phyloP scores from a whole-genome alignment of 106 monocot species.

The Chionographis japonica region DNA sequence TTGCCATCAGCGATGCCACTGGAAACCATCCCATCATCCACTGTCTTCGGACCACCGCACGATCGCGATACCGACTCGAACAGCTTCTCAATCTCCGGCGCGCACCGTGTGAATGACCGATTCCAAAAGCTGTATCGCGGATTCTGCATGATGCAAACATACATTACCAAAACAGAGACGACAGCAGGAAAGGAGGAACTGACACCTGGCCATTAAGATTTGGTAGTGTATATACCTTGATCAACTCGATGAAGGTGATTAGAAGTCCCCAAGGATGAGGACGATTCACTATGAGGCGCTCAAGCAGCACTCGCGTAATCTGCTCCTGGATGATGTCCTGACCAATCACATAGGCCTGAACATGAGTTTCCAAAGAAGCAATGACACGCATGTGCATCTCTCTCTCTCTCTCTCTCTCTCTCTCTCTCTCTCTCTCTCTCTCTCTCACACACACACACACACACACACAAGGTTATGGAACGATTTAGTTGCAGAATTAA shows the following conservation, averaged over 20 bases:
- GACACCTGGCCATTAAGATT: background rate
- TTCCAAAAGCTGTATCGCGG: slow-evolving; percentile 85
- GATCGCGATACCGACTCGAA: slow-evolving; percentile 87
- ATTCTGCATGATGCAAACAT: slow-evolving; percentile 42
- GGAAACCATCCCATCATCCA: slow-evolving; percentile 60
- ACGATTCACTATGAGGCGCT: slow-evolving; percentile 83
- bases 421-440: no score
- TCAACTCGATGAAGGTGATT: slow-evolving; percentile 90
- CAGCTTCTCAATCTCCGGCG: slow-evolving; percentile 81
- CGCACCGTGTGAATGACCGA: slow-evolving; percentile 61
- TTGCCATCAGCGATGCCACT: slow-evolving; percentile 37
- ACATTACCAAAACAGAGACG: background rate
- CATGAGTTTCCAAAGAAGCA: background rate
- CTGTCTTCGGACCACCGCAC: slow-evolving; percentile 62
- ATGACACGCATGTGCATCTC: no score
- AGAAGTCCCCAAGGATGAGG: slow-evolving; percentile 97
- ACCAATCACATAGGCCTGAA: background rate
- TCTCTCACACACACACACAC: no score
- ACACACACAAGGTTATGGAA: no score
- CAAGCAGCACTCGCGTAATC: slow-evolving; percentile 83
- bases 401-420: no score
- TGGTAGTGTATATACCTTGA: slow-evolving; percentile 54
- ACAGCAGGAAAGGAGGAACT: background rate
- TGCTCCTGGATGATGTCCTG: slow-evolving; percentile 92
- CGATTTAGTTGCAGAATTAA: no score